Evolutionary conservation across 225 moss, liverwort and hornwort species (phyloP).

Genomic region (Physcomitrium patens): DNA sequence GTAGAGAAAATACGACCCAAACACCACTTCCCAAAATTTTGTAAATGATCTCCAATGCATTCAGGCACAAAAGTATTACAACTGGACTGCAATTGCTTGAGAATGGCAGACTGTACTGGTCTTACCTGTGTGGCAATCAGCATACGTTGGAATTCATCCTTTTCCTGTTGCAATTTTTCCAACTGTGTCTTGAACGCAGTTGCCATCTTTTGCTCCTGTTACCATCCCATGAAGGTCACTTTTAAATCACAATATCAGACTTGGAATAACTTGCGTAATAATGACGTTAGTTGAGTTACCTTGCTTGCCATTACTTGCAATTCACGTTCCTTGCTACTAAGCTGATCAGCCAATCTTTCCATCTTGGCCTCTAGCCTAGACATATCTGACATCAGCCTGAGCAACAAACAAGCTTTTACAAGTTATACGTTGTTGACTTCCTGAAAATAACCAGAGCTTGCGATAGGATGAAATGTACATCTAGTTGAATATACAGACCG

Average conservation of each 20-base stretch:
- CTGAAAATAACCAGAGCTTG: neutral
- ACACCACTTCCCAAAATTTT: neutral
- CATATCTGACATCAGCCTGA: slow-evolving; percentile 91
- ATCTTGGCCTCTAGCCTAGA: slow-evolving; percentile 86
- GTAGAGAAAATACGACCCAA: neutral
- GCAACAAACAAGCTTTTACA: slow-evolving; percentile 22
- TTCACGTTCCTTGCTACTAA: slow-evolving; percentile 85
- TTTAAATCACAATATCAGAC: slow-evolving; percentile 16
- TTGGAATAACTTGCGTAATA: slow-evolving; percentile 12
- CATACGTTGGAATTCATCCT: slow-evolving; percentile 86
- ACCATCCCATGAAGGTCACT: slow-evolving; percentile 27
- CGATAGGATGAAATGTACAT: no score
- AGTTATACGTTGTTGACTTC: slow-evolving; percentile 8
- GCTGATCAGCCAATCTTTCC: slow-evolving; percentile 78
- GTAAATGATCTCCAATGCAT: neutral
- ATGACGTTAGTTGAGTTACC: slow-evolving; percentile 44
- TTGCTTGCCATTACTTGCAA: slow-evolving; percentile 79
- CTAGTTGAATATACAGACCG: neutral
- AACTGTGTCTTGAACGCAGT: slow-evolving; percentile 76
- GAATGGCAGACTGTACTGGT: slow-evolving; percentile 13
- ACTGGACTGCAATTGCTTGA: slow-evolving; percentile 22
- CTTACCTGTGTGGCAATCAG: slow-evolving; percentile 80
- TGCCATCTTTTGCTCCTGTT: slow-evolving; percentile 78
- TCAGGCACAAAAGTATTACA: neutral
- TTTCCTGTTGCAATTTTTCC: slow-evolving; percentile 85